phyloP scores from a whole-genome alignment of 176 grass and related monocot genomes.

The Paspalum notatum region DNA sequence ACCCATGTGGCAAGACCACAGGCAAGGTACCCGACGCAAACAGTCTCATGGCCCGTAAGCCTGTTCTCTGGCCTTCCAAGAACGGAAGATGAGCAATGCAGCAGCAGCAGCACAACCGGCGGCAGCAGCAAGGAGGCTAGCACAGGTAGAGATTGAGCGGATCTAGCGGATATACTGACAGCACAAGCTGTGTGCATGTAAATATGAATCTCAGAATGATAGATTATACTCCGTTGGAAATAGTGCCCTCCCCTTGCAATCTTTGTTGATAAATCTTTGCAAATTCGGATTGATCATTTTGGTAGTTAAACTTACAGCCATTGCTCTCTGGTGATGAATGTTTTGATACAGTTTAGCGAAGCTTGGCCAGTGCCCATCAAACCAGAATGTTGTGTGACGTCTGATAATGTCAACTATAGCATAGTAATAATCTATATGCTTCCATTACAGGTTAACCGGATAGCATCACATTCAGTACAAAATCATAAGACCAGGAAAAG shows the following conservation, averaged over 20 bases:
- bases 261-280: background rate
- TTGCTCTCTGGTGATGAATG: background rate
- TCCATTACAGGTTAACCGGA: background rate
- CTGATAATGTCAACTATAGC: background rate
- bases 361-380: background rate
- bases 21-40: conserved; percentile 51
- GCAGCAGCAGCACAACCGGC: conserved; percentile 42
- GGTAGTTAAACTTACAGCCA: background rate
- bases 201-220: conserved; percentile 19
- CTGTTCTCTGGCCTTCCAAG: conserved; percentile 51
- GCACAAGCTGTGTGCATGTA: conserved; percentile 33
- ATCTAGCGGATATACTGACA: conserved; percentile 23
- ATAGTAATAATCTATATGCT: background rate
- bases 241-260: background rate
- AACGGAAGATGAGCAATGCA: conserved; percentile 62
- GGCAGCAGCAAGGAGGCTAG: conserved; percentile 35
- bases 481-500: background rate
- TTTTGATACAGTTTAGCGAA: background rate
- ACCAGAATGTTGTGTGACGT: background rate
- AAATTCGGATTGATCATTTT: background rate
- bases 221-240: conserved; percentile 17
- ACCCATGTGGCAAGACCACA: conserved; percentile 48
- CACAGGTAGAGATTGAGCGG: conserved; percentile 42
- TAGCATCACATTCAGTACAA: background rate
- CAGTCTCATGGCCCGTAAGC: conserved; percentile 51